A percentile compares a stretch with the other conserved stretches of the same genome.
Evolutionary conservation across 768 basidiomycete species (phyloP).

Genomic region (Termitomyces sp.): DNA sequence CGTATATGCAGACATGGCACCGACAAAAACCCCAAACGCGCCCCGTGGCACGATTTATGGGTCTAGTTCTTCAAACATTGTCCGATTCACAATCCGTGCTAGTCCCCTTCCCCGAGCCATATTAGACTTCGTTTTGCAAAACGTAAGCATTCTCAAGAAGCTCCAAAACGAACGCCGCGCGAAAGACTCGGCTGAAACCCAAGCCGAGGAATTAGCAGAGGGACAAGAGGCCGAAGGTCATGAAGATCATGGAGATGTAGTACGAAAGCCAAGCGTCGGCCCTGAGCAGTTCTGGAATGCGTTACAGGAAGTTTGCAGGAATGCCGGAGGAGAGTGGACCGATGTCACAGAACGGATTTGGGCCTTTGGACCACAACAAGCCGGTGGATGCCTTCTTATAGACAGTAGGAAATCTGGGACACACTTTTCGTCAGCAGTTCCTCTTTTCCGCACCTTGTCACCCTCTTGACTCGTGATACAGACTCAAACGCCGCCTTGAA

Average conservation of each 20-base stretch:
- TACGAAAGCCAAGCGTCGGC: conserved; percentile 57
- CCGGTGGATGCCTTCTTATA: conserved; percentile 83
- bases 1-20: conserved; percentile 71
- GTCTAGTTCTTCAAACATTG: conserved; percentile 59
- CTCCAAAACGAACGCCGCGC: conserved; percentile 45
- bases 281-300: conserved; percentile 79
- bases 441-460: background rate
- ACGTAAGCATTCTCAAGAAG: conserved; percentile 57
- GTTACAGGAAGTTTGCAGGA: conserved; percentile 56
- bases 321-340: conserved; percentile 84
- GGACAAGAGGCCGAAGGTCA: conserved; percentile 40
- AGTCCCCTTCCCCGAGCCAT: conserved; percentile 70
- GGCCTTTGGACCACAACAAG: conserved; percentile 88
- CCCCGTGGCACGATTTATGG: conserved; percentile 77
- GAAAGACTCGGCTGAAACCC: conserved; percentile 21
- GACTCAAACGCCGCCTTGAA: conserved; percentile 49
- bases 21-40: conserved; percentile 67
- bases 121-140: conserved; percentile 72
- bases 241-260: conserved; percentile 55
- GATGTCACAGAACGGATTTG: conserved; percentile 69
- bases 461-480: conserved; percentile 21
- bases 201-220: conserved; percentile 32
- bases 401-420: conserved; percentile 53
- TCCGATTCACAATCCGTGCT: conserved; percentile 83
- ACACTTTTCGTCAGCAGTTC: conserved; percentile 50